Evolutionary conservation across 2,329 filamentous ascomycete species (phyloP).

Genomic region (Malbranchea cinnamomea): DNA sequence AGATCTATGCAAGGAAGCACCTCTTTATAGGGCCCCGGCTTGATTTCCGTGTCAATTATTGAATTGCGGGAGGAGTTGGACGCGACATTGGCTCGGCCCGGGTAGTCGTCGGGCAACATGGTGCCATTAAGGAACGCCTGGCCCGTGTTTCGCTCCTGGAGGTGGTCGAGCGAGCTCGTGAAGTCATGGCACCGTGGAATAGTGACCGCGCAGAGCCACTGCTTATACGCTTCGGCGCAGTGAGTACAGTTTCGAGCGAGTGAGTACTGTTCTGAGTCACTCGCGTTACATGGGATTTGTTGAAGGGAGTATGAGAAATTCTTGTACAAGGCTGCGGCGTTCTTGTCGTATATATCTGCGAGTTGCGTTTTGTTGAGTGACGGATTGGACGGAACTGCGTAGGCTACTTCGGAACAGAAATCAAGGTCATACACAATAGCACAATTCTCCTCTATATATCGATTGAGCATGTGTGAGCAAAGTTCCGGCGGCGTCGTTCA

Average conservation of each 20-base stretch:
- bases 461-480: not conserved
- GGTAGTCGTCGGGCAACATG: slow-evolving; percentile 15
- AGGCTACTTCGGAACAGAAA: slow-evolving; percentile 79
- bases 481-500: not conserved
- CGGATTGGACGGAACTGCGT: slow-evolving; percentile 75
- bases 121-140: slow-evolving; percentile 55
- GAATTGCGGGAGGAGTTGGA: slow-evolving; percentile 50
- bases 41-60: slow-evolving; percentile 54
- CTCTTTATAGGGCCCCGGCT: slow-evolving; percentile 87
- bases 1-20: slow-evolving; percentile 75
- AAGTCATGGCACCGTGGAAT: slow-evolving; percentile 90
- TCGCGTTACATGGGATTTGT: slow-evolving; percentile 73
- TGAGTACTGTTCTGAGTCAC: slow-evolving; percentile 60
- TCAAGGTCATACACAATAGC: slow-evolving; percentile 72
- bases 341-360: slow-evolving; percentile 60
- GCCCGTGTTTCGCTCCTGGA: slow-evolving; percentile 57
- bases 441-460: slow-evolving; percentile 60
- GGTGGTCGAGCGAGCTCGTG: slow-evolving; percentile 37
- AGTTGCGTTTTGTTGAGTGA: slow-evolving; percentile 48
- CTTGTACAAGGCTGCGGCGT: slow-evolving; percentile 52
- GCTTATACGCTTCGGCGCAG: slow-evolving; percentile 70
- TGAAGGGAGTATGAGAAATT: slow-evolving; percentile 71
- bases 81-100: slow-evolving; percentile 22
- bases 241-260: slow-evolving; percentile 61
- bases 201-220: slow-evolving; percentile 85